These are phyloP conservation scores for Fusarium zealandicum DNA, from an alignment of 2,329 filamentous ascomycete genomes.

Conservation along the genomic window DNA sequence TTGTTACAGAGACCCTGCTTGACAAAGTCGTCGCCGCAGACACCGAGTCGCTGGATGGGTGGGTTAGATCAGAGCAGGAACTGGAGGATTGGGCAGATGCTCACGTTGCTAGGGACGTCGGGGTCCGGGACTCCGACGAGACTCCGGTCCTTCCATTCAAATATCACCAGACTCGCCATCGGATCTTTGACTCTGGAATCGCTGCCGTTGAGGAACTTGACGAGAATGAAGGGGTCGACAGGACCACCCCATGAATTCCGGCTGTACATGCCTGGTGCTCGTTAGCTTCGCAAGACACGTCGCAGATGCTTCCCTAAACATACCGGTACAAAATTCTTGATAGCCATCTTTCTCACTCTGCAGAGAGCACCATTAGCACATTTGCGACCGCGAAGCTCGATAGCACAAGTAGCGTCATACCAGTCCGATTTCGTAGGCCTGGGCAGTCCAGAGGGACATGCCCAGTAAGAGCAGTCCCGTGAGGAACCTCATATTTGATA, in stretches of 20 bases:
- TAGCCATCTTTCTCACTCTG: slow-evolving; percentile 80
- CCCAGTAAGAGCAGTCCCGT: slow-evolving; percentile 59
- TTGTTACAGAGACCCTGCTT: slow-evolving; percentile 74
- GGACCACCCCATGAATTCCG: slow-evolving; percentile 86
- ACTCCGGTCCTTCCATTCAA: slow-evolving; percentile 88
- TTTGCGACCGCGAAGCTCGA: neutral
- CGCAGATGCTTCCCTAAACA: slow-evolving; percentile 22
- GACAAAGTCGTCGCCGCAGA: slow-evolving; percentile 79
- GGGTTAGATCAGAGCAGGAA: slow-evolving; percentile 18
- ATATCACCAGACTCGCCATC: slow-evolving; percentile 84
- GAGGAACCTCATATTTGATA: slow-evolving; percentile 61
- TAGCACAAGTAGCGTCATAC: slow-evolving; percentile 48
- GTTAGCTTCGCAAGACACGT: slow-evolving; percentile 8
- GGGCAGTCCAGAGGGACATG: slow-evolving; percentile 61
- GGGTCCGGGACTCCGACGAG: slow-evolving; percentile 75
- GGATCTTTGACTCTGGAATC: slow-evolving; percentile 69
- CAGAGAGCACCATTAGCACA: slow-evolving; percentile 34
- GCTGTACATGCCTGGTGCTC: slow-evolving; percentile 82
- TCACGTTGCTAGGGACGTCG: slow-evolving; percentile 62
- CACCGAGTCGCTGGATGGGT: slow-evolving; percentile 52
- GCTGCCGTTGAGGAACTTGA: slow-evolving; percentile 74
- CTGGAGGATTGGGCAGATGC: slow-evolving; percentile 25
- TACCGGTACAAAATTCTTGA: slow-evolving; percentile 78
- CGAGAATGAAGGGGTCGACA: slow-evolving; percentile 86
- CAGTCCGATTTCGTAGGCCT: slow-evolving; percentile 65